phyloP scores from a whole-genome alignment of 176 grass and related monocot species.

The Oryza punctata region DNA sequence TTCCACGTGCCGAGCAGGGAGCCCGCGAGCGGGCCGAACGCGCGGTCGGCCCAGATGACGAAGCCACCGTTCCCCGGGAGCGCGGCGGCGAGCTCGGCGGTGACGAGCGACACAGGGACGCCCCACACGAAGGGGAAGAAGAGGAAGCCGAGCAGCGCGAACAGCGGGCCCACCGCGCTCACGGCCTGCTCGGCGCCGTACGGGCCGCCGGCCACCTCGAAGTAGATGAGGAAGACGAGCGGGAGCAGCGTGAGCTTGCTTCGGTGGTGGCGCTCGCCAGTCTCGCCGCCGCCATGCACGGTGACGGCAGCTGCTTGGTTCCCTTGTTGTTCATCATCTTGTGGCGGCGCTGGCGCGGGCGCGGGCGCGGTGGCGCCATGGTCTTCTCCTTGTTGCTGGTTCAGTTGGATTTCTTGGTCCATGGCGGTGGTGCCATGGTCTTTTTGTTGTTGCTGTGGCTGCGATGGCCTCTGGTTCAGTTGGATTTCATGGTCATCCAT shows the following conservation, averaged over 20 bases:
- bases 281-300: neutral
- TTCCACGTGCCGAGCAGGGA: constrained; percentile 77
- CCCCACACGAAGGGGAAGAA: constrained; percentile 81
- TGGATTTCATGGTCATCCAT: no score
- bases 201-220: constrained; percentile 75
- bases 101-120: constrained; percentile 74
- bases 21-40: constrained; percentile 70
- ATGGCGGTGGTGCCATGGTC: no score
- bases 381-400: neutral
- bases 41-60: constrained; percentile 67
- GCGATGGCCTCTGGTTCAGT: no score
- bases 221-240: constrained; percentile 81
- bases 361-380: neutral
- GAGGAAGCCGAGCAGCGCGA: constrained; percentile 62
- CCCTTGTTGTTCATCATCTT: neutral
- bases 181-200: constrained; percentile 71
- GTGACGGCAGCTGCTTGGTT: neutral
- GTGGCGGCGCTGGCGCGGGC: no score
- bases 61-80: constrained; percentile 79
- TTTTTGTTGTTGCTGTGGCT: no score
- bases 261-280: neutral
- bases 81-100: constrained; percentile 69
- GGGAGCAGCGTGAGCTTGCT: constrained; percentile 70
- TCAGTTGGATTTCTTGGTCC: neutral
- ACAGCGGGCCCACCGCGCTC: constrained; percentile 54